Base-by-base conservation (phyloP, 73 alveolate genomes). In the Paramecium tetraurelia region DNA sequence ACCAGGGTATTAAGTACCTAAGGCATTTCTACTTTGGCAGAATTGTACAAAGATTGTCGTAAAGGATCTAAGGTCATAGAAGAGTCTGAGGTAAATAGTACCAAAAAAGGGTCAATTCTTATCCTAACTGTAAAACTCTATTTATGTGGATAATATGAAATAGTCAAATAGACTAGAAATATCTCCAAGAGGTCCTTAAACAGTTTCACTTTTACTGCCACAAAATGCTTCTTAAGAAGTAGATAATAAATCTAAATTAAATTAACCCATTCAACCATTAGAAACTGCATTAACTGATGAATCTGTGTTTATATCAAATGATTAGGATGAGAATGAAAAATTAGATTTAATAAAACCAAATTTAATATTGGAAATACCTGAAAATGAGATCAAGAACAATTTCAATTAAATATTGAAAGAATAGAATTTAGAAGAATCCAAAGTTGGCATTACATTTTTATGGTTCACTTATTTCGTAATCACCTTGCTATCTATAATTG, bases 391-490 rank as follows among this genome's bases (percentile, higher is more conserved):
- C 10, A 31, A 80, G n/a, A 2, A n/a, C 16, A 80, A 46, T 44
- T 80, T 80, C 76, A 22, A 80, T 41, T 31, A 80, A 11, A 80
- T 80, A 41, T 12, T 80, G 3, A 80, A 80, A 46, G 90, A 80
- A 44, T 43, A 80, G 46, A 80, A 80, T 27, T 16, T 43, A 3
- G 46, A 80, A n/a, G 70, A 80, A 24, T 22, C 63, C 1, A 41
- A 14, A 43, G 21, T 43, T 3, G 90, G 76, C 7, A 22, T 80
- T 4, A 14, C 21, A 80, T 80, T 80, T 11, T 35, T 80, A 40
- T 80, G 90, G 90, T 3, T 80, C 5, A 80, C 90, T 3, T 80
- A 80, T 29, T 80, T 80, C 21, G 75, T 80, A 14, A 80, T 80
- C 14, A 80, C 90, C 5, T 46, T 80, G 5, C 4, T 80, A 8